Base-by-base conservation (phyloP, 371 early-diverging fungal species). In the Mucor piriformis region DNA sequence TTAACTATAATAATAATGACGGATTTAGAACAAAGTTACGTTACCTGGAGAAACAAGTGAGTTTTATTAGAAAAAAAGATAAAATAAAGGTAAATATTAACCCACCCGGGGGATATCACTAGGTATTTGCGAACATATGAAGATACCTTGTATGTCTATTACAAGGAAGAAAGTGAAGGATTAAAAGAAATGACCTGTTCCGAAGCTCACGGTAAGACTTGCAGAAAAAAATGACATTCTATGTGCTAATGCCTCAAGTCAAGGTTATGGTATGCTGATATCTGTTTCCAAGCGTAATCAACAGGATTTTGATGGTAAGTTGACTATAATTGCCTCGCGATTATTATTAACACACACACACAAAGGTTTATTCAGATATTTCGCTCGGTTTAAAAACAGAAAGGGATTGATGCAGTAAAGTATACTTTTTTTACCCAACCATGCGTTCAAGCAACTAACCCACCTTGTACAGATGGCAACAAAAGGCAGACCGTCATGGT, bases 201-300 rank as follows among this genome's bases (percentile, higher is more conserved):
- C 3, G 81, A 81, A 63, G 81, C 81, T 13, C 81, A 81, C 61
- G 81, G 81, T 81, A 59, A 50, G 21, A 16, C 11, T 16, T n/a
- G 2, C 42, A 12, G 15, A 16, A 12, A 13, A 18, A 15, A 2
- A 42, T 25, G 2, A 11, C 8, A 34, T 33, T 21, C 24, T 24
- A 11, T 21, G 15, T 25, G 15, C 7, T 27, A 8, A 24, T 12
- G 5, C 54, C 27, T n/a, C 8, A 49, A 23, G 24, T 18, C 18
- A 37, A 81, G 87, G 84, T 29, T 86, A 86, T 60, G 87, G 85
- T 35, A 83, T 86, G 85, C 60, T 84, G 24, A 77, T 83, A 43
- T 81, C 87, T 15, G 84, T 84, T 3, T 61, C 83, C 46, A 83
- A 81, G 69, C 67, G 79, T 13, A 84, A 84, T 42, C 85, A 83